These are phyloP conservation scores for Moesziomyces sp. DNA, from an alignment of 1,284 basidiomycete genomes.

Conservation along the genomic window DNA sequence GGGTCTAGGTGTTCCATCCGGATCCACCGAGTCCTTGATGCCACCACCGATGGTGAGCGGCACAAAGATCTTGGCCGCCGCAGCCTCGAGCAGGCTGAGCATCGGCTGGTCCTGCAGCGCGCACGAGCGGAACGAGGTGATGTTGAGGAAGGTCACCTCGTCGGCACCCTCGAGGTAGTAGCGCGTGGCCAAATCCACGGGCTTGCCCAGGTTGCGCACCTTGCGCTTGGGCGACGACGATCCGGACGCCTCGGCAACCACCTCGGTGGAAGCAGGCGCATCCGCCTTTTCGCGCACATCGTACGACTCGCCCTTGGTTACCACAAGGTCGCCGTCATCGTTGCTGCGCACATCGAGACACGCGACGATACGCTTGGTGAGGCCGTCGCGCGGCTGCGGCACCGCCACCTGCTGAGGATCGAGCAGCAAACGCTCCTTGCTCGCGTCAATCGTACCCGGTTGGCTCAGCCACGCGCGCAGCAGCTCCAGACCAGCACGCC, in stretches of 20 bases:
- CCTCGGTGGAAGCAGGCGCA: conserved; percentile 4
- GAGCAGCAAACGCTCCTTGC: conserved; percentile 46
- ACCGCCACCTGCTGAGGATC: conserved; percentile 46
- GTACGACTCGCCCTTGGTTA: conserved; percentile 99
- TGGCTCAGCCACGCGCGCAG: conserved; percentile 84
- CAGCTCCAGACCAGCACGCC: conserved; percentile 84
- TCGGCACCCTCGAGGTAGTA: conserved; percentile 94
- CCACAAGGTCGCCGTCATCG: conserved; percentile 95
- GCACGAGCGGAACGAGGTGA: conserved; percentile 97
- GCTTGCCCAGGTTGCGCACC: conserved; percentile 97
- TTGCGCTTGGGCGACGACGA: conserved; percentile 70
- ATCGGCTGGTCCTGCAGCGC: conserved; percentile 97
- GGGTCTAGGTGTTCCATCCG: conserved; percentile 85
- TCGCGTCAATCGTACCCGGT: conserved; percentile 50
- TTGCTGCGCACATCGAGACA: conserved; percentile 98
- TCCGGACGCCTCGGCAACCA: conserved; percentile 6
- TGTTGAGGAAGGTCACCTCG: conserved; percentile 97
- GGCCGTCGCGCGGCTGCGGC: conserved; percentile 67
- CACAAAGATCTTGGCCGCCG: conserved; percentile 91
- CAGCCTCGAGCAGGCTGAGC: conserved; percentile 90
- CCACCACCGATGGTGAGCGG: conserved; percentile 99
- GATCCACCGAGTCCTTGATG: conserved; percentile 95
- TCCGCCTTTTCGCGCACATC: conserved; percentile 82
- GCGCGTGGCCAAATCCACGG: conserved; percentile 86
- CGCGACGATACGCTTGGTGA: conserved; percentile 91